Evolutionary conservation across 2,329 filamentous ascomycete genomes (phyloP), one percentile per base, ranked within the genome.

Genomic region (Dothideomycetes sp.): DNA sequence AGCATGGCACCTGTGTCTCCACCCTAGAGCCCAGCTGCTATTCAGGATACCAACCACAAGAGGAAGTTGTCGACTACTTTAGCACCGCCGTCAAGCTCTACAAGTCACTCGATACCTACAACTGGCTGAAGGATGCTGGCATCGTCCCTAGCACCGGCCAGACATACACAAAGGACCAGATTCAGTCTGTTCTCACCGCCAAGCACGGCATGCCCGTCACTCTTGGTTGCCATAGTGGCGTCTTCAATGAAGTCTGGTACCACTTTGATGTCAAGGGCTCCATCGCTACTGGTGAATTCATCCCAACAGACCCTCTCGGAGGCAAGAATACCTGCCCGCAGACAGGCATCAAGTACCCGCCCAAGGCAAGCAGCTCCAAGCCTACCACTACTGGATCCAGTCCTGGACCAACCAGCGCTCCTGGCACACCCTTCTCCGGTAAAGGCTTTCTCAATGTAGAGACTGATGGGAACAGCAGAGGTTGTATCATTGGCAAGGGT

Each of bases 1-100:
- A 81, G 57, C 79, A 84, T 56, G 81, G 82, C 22, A 83, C 79
- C 10, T 84, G 81, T 61, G 76, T 84, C 52, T 78, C 74, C 53
- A 84, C 81, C 0, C 70, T 84, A 34, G 62, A 77, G 2, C 72
- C 78, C 0, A 52, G 61, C 15, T 84, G 81, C 66, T 84, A 84
- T 61, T 62, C 64, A 29, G 61, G 70, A 41, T 71, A 73, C 51
- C 59, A 66, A 40, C 58, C 70, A 0, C 72, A 72, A 9, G 68
- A 81, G 44, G 82, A 85, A 52, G 77, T 78, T 1, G 70, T 75
- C 10, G 79, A 81, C 54, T 86, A 74, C 61, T 84, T 85, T 60
- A 65, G 79, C 51, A 73, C 69, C 42, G 68, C 78, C 2, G 77
- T 84, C 4, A 65, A 70, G 16, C 54, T 85, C 2, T 86, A 82